Evolutionary conservation across 192 early-diverging fungal genomes (phyloP), one percentile per base, ranked within the genome.

Genomic region (Coemansia biformis): DNA sequence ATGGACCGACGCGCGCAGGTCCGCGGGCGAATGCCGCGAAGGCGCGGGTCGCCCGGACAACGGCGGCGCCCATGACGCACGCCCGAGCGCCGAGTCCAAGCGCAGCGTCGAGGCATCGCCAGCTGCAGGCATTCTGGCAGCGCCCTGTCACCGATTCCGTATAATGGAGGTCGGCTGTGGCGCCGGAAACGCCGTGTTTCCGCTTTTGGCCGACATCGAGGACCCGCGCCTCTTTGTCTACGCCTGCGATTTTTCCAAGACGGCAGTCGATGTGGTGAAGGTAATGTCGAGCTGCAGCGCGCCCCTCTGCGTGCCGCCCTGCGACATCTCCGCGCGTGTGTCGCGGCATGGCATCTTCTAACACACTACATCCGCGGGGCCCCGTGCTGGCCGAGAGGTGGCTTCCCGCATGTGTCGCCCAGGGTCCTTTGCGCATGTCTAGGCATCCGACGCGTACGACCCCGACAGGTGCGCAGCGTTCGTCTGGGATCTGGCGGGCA

Each of bases 111-210:
- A 3, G 19, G 4, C 1, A 38, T n/a, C 15, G 15, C 15, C 11
- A 15, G 37, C 37, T 38, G 15, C 11, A 38, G 19, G 19, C 19
- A 11, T 6, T 17, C 15, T 38, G 0, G n/a, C n/a, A n/a, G n/a
- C n/a, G n/a, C n/a, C n/a, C n/a, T n/a, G n/a, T n/a, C 45, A 14
- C 14, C 57, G 48, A 38, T 79, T 81, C 59, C 65, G 48, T 9
- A 78, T 89, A 34, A 79, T 81, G 64, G 89, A 91, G 63, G 80
- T 88, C 39, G 89, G 89, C 3, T 91, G 89, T 54, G 89, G 89
- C 18, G 86, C 85, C 44, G 87, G 86, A 56, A 86, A 81, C 45
- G 81, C 84, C 4, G 79, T 89, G 7, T 91, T 87, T 51, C 89
- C 89, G 10, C 55, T 91, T 18, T 50, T 91, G 52, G 72, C 65